phyloP scores from a whole-genome alignment of 306 rosid genomes.

The Vicia villosa region DNA sequence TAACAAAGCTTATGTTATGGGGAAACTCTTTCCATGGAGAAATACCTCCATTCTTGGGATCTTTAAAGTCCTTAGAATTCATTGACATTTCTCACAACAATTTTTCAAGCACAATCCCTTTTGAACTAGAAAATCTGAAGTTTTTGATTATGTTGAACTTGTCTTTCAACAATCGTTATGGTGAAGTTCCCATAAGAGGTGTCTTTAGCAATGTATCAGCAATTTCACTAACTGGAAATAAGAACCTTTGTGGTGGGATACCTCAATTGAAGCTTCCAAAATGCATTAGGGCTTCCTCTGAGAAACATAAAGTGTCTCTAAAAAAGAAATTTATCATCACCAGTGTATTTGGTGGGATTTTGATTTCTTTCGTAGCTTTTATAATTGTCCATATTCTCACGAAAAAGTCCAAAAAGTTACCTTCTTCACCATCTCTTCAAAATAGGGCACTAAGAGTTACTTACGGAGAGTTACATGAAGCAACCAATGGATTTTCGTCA shows the following conservation, averaged over 20 bases:
- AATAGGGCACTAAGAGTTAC: conserved; percentile 32
- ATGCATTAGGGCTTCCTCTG: not conserved
- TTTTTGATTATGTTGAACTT: conserved; percentile 23
- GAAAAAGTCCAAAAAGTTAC: conserved; percentile 8
- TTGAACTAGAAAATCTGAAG: conserved; percentile 25
- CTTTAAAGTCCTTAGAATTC: no score
- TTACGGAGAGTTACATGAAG: conserved; percentile 41
- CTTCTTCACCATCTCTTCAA: not conserved
- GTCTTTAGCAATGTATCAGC: conserved; percentile 32
- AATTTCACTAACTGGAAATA: conserved; percentile 30
- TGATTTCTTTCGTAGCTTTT: not conserved
- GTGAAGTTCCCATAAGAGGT: conserved; percentile 45
- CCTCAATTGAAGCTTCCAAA: conserved; percentile 24
- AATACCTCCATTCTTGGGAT: no score
- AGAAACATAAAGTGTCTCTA: not conserved
- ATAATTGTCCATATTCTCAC: not conserved
- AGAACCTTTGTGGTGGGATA: conserved; percentile 48
- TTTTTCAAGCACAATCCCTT: conserved; percentile 36
- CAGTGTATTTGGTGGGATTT: not conserved
- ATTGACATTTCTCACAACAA: conserved; percentile 37
- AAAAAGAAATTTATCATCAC: not conserved
- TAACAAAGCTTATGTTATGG: no score
- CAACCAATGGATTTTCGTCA: conserved; percentile 44
- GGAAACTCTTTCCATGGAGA: no score
- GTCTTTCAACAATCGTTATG: conserved; percentile 43